phyloP scores from a whole-genome alignment of 169 alveolate species.

The Sarcocystis neurona region DNA sequence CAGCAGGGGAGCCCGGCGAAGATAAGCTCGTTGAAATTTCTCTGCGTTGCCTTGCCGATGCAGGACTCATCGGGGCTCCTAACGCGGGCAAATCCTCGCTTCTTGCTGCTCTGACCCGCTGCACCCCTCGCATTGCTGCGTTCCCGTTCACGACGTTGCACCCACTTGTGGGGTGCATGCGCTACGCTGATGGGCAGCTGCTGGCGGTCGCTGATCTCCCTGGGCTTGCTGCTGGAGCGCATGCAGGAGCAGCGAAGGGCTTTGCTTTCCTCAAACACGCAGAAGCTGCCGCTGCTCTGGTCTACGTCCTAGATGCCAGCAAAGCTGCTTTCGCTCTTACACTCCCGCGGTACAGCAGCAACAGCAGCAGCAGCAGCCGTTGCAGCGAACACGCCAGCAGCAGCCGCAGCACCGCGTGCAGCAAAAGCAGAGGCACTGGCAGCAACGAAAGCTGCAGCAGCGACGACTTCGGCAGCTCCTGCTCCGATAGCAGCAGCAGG shows the following conservation, averaged over 20 bases:
- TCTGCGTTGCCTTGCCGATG: conserved; percentile 10
- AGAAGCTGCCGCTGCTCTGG: neutral
- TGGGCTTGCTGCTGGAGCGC: neutral
- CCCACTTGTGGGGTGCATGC: conserved; percentile 49
- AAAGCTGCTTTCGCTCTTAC: neutral
- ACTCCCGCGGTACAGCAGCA: neutral
- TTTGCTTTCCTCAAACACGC: conserved; percentile 13
- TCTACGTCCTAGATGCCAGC: conserved; percentile 23
- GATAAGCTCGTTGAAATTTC: neutral
- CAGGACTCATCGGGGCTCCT: conserved; percentile 31
- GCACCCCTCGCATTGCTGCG: conserved; percentile 57
- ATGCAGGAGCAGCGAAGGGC: neutral
- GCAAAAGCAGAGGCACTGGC: neutral
- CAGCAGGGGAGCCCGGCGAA: neutral
- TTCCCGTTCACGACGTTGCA: conserved; percentile 58
- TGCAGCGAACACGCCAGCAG: neutral
- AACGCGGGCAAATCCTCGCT: conserved; percentile 53
- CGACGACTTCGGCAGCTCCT: too few species aligned
- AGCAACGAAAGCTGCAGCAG: neutral
- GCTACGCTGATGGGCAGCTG: conserved; percentile 18
- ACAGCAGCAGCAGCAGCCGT: neutral
- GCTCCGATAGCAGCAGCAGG: neutral
- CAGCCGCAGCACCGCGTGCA: neutral
- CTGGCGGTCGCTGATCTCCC: conserved; percentile 33
- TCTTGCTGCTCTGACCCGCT: conserved; percentile 52